Conservation (phyloP, 371 early-diverging fungal genomes). For the Mortierella sp. region DNA sequence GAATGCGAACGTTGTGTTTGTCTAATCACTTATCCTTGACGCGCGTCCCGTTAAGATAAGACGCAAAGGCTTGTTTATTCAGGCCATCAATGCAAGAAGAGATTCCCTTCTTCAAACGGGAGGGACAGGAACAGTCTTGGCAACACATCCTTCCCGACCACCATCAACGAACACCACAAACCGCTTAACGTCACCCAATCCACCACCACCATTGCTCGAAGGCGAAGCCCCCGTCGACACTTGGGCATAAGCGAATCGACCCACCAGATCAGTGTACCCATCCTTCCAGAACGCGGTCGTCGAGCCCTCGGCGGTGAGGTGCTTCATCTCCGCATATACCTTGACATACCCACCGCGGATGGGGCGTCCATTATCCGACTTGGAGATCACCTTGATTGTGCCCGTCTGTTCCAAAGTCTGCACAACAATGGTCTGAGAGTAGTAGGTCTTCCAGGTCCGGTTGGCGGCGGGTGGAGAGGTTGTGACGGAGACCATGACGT, state of each 20-base stretch:
- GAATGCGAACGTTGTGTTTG: too few species aligned
- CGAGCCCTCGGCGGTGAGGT: not conserved
- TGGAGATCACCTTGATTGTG: constrained; percentile 62
- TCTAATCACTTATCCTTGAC: too few species aligned
- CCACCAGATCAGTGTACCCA: constrained; percentile 73
- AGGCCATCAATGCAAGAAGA: not conserved
- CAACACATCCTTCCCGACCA: constrained; percentile 49
- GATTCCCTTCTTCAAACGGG: constrained; percentile 22
- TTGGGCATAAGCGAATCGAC: constrained; percentile 73
- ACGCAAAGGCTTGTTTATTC: not conserved
- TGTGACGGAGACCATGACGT: constrained; percentile 48
- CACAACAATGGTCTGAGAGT: constrained; percentile 61
- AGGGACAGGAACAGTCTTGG: constrained; percentile 52
- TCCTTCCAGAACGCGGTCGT: constrained; percentile 70
- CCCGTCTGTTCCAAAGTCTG: constrained; percentile 68
- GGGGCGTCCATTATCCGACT: constrained; percentile 51
- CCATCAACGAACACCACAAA: constrained; percentile 55
- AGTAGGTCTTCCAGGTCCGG: constrained; percentile 61
- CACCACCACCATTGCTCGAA: constrained; percentile 9
- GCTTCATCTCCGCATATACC: constrained; percentile 67
- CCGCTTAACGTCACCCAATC: constrained; percentile 35
- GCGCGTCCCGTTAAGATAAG: not conserved
- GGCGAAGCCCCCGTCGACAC: constrained; percentile 55
- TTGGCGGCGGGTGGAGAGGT: constrained; percentile 42
- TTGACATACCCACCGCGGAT: constrained; percentile 72